Evolutionary conservation across 2,329 filamentous ascomycete genomes (phyloP).

Genomic region (Hypoxylon sp.): DNA sequence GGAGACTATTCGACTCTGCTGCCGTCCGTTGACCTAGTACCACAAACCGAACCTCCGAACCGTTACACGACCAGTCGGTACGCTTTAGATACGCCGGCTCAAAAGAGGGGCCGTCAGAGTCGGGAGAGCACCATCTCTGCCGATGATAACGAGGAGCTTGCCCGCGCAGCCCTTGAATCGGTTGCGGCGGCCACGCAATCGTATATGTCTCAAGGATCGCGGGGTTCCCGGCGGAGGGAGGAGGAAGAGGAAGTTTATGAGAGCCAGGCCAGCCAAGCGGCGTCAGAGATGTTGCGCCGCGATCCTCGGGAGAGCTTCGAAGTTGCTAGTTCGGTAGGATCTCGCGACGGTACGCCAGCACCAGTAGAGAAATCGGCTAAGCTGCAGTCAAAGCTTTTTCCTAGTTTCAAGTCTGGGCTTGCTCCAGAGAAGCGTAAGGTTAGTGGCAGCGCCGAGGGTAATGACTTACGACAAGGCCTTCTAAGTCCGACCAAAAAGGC

Average conservation of each 20-base stretch:
- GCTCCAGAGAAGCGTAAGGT: slow-evolving; percentile 61
- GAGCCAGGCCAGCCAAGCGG: slow-evolving; percentile 80
- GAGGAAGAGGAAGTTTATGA: slow-evolving; percentile 72
- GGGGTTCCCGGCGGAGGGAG: slow-evolving; percentile 47
- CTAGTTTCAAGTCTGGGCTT: slow-evolving; percentile 52
- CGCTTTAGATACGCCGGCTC: slow-evolving; percentile 55
- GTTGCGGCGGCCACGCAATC: slow-evolving; percentile 58
- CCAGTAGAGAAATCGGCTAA: slow-evolving; percentile 57
- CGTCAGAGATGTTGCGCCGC: slow-evolving; percentile 76
- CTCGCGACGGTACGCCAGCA: slow-evolving; percentile 55
- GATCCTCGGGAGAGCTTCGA: slow-evolving; percentile 64
- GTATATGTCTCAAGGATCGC: slow-evolving; percentile 47
- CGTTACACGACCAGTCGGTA: slow-evolving; percentile 53
- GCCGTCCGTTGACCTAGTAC: slow-evolving; percentile 69
- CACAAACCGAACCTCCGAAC: slow-evolving; percentile 65
- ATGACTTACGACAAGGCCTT: slow-evolving; percentile 47
- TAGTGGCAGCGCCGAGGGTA: slow-evolving; percentile 45
- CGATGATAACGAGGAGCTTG: slow-evolving; percentile 66
- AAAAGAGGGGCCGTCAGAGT: slow-evolving; percentile 68
- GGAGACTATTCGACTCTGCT: slow-evolving; percentile 63
- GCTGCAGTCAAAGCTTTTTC: slow-evolving; percentile 62
- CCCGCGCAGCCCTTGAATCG: slow-evolving; percentile 61
- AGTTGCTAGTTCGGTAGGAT: slow-evolving; percentile 54
- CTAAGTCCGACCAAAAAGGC: slow-evolving; percentile 63
- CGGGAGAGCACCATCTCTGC: slow-evolving; percentile 87